phyloP scores from a whole-genome alignment of 805 yeast species.

The Saturnispora quitensis region DNA sequence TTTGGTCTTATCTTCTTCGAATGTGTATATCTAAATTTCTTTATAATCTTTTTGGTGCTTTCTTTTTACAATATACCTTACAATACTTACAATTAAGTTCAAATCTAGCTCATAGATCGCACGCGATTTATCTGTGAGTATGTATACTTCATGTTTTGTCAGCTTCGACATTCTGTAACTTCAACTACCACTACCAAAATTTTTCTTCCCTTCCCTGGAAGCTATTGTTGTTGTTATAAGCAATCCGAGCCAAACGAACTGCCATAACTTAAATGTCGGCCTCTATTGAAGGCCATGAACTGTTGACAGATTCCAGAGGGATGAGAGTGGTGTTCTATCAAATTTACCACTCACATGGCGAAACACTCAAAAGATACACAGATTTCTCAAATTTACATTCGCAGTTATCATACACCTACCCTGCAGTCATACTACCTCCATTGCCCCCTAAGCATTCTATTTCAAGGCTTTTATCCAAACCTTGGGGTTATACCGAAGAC shows the following conservation, averaged over 20 bases:
- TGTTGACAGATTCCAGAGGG: conserved; percentile 22
- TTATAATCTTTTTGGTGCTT: background rate
- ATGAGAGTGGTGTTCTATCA: conserved; percentile 25
- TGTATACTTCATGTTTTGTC: too few species aligned
- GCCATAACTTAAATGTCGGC: background rate
- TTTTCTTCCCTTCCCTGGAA: background rate
- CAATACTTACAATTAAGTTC: too few species aligned
- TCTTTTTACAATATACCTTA: background rate
- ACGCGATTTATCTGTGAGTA: too few species aligned
- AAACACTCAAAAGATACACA: conserved; percentile 66
- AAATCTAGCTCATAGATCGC: too few species aligned
- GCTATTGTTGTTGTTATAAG: background rate
- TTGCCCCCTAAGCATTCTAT: conserved; percentile 80
- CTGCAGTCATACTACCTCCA: conserved; percentile 86
- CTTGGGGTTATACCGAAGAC: conserved; percentile 26
- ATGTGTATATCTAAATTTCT: background rate
- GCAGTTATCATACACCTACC: conserved; percentile 61
- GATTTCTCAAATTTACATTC: conserved; percentile 82
- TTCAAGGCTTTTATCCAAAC: conserved; percentile 26
- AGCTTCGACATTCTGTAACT: too few species aligned
- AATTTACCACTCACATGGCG: conserved; percentile 15
- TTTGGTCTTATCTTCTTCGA: background rate
- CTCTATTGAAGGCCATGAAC: conserved; percentile 16
- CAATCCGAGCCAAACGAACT: background rate
- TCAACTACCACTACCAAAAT: background rate